Conservation (phyloP, 345 rosid genomes). For the Eucalyptus albens region DNA sequence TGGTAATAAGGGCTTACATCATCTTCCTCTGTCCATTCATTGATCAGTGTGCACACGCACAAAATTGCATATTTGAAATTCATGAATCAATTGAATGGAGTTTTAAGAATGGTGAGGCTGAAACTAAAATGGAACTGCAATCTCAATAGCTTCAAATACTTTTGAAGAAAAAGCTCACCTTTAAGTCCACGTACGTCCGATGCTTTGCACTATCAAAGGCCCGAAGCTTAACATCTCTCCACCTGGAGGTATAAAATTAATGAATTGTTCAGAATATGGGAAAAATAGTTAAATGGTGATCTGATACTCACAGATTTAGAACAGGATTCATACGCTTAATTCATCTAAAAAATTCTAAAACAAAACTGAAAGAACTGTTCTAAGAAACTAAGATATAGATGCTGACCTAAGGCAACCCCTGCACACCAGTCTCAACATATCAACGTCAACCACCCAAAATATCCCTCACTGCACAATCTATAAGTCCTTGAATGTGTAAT, state of each 20-base stretch:
- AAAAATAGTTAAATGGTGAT: background rate
- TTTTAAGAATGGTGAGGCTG: background rate
- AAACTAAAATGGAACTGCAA: background rate
- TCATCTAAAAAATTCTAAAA: background rate
- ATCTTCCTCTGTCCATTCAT: background rate
- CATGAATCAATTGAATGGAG: background rate
- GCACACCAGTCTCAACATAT: background rate
- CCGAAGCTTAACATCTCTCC: constrained; percentile 94
- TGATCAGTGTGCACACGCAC: background rate
- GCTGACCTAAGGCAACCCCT: background rate
- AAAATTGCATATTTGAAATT: background rate
- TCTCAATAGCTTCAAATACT: background rate
- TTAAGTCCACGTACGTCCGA: constrained; percentile 91
- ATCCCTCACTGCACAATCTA: background rate
- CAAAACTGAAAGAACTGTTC: background rate
- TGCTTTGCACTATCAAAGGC: constrained; percentile 93
- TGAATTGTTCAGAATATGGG: background rate
- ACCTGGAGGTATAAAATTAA: constrained; percentile 24
- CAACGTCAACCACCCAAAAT: background rate
- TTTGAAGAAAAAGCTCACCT: constrained; percentile 25
- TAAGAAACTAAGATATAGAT: background rate
- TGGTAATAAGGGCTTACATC: background rate
- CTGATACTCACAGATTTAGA: background rate
- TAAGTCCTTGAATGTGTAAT: background rate
- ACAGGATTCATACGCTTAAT: background rate